phyloP scores from a whole-genome alignment of 352 stramenopile genomes.

The Pythium aristosporum region DNA sequence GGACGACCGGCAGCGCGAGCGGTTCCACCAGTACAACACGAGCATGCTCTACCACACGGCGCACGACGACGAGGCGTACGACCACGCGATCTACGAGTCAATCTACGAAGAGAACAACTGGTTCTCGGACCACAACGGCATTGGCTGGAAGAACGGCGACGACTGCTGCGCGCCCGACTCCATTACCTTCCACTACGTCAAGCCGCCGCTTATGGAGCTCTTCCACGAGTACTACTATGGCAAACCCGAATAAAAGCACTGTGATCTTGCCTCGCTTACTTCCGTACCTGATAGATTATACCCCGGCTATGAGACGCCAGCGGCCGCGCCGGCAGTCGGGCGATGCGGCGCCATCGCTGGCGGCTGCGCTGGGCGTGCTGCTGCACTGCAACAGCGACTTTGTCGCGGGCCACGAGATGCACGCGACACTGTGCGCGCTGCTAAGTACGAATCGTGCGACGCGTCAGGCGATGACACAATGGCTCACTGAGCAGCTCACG shows the following conservation, averaged over 20 bases:
- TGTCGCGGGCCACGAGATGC: slow-evolving; percentile 4
- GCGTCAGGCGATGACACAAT: neutral
- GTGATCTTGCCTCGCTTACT: neutral
- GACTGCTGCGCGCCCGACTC: slow-evolving; percentile 75
- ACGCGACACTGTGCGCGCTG: slow-evolving; percentile 3
- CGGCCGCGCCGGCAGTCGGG: neutral
- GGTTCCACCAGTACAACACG: slow-evolving; percentile 86
- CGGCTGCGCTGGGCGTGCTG: slow-evolving; percentile 10
- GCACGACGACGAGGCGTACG: slow-evolving; percentile 68
- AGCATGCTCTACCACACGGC: slow-evolving; percentile 62
- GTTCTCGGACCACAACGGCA: slow-evolving; percentile 82
- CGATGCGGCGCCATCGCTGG: neutral
- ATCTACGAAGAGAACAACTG: slow-evolving; percentile 89
- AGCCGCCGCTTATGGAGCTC: slow-evolving; percentile 79
- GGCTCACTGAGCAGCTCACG: slow-evolving; percentile 3
- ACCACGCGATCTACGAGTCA: slow-evolving; percentile 69
- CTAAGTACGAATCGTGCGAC: slow-evolving; percentile 2
- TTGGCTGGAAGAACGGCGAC: slow-evolving; percentile 79
- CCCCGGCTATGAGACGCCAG: neutral
- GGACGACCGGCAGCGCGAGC: slow-evolving; percentile 62
- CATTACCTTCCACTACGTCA: slow-evolving; percentile 87
- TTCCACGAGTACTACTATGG: slow-evolving; percentile 86
- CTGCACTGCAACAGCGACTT: slow-evolving; percentile 17
- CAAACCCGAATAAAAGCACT: slow-evolving; percentile 24
- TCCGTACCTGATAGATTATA: too few species aligned